A percentile compares a stretch with the other conserved stretches of the same genome.
Conservation (phyloP, 2,329 filamentous ascomycete genomes). For the Fusarium begoniae region DNA sequence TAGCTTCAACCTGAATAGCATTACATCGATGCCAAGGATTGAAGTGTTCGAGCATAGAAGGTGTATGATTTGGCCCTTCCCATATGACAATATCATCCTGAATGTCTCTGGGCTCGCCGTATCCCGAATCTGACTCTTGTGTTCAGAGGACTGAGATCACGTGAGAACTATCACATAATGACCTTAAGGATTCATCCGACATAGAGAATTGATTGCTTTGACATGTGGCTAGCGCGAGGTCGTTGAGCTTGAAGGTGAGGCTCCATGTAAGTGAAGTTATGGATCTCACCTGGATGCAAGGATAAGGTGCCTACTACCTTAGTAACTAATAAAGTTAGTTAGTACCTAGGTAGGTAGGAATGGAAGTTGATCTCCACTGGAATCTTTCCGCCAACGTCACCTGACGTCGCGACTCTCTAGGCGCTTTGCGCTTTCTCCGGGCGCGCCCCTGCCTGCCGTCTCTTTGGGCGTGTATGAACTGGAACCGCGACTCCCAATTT, state of each 20-base stretch:
- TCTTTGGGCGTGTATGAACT: not conserved
- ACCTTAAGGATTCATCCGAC: not conserved
- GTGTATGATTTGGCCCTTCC: not conserved
- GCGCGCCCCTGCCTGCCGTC: constrained; percentile 7
- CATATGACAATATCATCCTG: not conserved
- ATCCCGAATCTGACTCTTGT: not conserved
- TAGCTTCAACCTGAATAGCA: not conserved
- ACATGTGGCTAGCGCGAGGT: not conserved
- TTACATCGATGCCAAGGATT: not conserved
- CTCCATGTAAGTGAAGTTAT: constrained; percentile 12
- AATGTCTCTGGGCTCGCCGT: not conserved
- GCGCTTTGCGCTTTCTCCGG: constrained; percentile 19
- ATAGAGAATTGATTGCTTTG: not conserved
- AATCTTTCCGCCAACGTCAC: constrained; percentile 31
- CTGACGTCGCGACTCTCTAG: constrained; percentile 42
- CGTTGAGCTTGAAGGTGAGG: not conserved
- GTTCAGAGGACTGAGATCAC: not conserved
- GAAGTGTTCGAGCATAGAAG: not conserved
- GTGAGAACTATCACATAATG: not conserved
- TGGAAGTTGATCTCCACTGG: constrained; percentile 1
- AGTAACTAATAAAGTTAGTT: too few species aligned
- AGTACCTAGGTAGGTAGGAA: not conserved
- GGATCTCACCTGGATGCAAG: not conserved
- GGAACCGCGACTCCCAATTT: constrained; percentile 11
- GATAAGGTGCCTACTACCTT: not conserved